Conservation (phyloP, 1,284 basidiomycete genomes). For the Cutaneotrichosporon sp. region DNA sequence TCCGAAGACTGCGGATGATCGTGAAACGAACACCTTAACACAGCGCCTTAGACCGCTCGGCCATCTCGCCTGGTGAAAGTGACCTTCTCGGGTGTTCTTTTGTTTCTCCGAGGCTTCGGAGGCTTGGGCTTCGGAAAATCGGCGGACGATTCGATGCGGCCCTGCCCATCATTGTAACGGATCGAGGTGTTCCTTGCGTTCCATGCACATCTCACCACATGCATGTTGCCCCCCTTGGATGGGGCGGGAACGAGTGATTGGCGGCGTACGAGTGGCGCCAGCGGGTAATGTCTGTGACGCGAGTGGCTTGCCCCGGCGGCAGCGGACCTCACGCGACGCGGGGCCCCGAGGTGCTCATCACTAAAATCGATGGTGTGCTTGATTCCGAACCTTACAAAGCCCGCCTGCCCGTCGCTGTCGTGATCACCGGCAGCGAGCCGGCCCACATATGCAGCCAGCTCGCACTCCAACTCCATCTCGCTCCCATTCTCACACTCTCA, state of each 20-base stretch:
- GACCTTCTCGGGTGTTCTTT: background rate
- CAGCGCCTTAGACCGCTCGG: constrained; percentile 31
- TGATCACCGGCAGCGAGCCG: background rate
- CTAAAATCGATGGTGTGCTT: constrained; percentile 2
- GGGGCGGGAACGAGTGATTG: no score
- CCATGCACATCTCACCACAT: no score
- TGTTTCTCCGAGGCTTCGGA: no score
- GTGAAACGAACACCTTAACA: constrained; percentile 21
- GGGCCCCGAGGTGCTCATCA: background rate
- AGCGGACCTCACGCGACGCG: background rate
- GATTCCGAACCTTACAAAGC: background rate
- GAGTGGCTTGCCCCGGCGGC: background rate
- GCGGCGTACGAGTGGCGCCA: no score
- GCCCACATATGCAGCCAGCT: background rate
- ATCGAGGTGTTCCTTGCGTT: no score
- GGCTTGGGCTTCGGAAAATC: no score
- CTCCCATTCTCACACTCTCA: background rate
- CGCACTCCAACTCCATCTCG: background rate
- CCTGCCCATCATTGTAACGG: no score
- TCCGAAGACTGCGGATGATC: constrained; percentile 39
- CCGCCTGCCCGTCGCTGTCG: background rate
- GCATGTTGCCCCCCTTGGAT: no score
- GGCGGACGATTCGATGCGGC: no score
- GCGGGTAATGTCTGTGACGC: background rate
- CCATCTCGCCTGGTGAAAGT: constrained; percentile 22